Conservation (phyloP, 2,329 filamentous ascomycete genomes). For the Hymenoscyphus scutula region DNA sequence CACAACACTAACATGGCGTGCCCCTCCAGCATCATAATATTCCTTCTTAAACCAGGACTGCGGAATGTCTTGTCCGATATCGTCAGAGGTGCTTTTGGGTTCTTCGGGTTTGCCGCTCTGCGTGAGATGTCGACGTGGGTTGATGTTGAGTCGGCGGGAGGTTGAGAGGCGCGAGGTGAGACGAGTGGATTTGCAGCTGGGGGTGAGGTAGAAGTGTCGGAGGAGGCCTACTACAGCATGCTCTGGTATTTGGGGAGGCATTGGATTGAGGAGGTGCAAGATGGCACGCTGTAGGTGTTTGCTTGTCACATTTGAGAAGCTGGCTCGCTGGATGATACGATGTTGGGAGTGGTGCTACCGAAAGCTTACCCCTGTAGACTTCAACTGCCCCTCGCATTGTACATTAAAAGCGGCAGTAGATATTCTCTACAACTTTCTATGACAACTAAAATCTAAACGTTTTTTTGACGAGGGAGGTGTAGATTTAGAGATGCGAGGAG, state of each 20-base stretch:
- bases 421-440: too few species aligned
- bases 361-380: background rate
- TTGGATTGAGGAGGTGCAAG: conserved; percentile 19
- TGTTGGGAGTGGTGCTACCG: background rate
- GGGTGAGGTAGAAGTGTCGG: conserved; percentile 27
- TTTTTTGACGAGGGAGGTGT: too few species aligned
- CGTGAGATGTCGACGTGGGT: background rate
- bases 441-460: too few species aligned
- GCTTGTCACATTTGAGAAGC: background rate
- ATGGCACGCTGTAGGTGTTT: background rate
- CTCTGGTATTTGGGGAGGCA: conserved; percentile 30
- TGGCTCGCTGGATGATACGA: background rate
- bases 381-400: too few species aligned
- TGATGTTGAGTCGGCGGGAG: background rate
- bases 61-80: too few species aligned
- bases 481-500: too few species aligned
- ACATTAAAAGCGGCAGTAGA: too few species aligned
- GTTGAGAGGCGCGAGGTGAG: background rate
- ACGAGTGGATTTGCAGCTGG: conserved; percentile 22
- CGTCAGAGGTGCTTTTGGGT: too few species aligned
- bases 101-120: background rate
- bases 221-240: conserved; percentile 30
- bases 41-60: too few species aligned
- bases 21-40: too few species aligned
- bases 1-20: too few species aligned